Evolutionary conservation across 176 grass and related monocot species (phyloP).

Genomic region (Neostapfia colusana): DNA sequence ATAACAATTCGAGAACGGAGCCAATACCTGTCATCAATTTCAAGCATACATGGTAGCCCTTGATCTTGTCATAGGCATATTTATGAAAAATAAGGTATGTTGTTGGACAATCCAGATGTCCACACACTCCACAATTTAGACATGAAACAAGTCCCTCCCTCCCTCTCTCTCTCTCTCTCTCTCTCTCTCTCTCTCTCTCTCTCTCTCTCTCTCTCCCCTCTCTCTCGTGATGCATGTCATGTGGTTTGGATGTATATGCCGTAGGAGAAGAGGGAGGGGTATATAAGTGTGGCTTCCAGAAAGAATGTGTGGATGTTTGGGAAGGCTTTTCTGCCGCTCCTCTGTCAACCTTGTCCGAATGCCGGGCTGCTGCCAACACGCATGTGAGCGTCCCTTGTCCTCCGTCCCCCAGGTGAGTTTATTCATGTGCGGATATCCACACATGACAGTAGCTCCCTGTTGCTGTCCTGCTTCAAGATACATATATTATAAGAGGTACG

Average conservation of each 20-base stretch:
- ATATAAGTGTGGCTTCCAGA: conserved; percentile 20
- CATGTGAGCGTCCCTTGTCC: conserved; percentile 36
- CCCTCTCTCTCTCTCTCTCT: too few relatives aligned
- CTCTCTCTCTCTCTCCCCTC: too few relatives aligned
- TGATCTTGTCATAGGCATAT: neutral
- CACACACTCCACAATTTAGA: neutral
- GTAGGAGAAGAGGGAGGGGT: neutral
- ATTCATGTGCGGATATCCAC: neutral
- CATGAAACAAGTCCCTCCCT: neutral
- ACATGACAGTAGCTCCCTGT: neutral
- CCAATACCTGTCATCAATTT: neutral
- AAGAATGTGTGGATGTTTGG: conserved; percentile 32
- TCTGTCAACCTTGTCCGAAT: conserved; percentile 34
- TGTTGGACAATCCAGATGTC: neutral
- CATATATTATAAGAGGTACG: neutral
- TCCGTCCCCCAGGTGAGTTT: neutral
- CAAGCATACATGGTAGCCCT: neutral
- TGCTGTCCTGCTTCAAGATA: neutral
- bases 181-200: too few relatives aligned
- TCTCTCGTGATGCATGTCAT: conserved; percentile 7
- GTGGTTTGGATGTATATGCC: conserved; percentile 13
- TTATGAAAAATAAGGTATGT: neutral
- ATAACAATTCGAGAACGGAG: too few relatives aligned
- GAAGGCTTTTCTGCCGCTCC: neutral
- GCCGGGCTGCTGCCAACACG: neutral